phyloP scores from a whole-genome alignment of 1,139 yeast species.

The Wickerhamomyces sp. region DNA sequence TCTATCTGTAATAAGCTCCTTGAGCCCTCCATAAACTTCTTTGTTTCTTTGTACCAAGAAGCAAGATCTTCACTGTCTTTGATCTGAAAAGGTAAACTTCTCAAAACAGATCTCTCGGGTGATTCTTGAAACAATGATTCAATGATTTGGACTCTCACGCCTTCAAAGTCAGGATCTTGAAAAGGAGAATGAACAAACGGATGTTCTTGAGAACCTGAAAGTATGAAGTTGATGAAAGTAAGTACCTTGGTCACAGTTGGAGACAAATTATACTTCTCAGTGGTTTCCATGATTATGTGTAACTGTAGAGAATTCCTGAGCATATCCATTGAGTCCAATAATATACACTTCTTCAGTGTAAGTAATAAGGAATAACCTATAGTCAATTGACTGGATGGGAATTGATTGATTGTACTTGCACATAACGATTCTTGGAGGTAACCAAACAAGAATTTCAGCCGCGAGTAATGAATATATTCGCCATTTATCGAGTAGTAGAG shows the following conservation, averaged over 20 bases:
- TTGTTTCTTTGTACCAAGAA: too few relatives aligned
- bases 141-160: neutral
- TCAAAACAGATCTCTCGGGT: neutral
- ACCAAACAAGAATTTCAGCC: constrained; percentile 12
- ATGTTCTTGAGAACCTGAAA: neutral
- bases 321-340: neutral
- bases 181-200: neutral
- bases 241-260: constrained; percentile 11
- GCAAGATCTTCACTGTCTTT: too few relatives aligned
- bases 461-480: constrained; percentile 10
- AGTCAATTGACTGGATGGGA: constrained; percentile 12
- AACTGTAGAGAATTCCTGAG: constrained; percentile 8
- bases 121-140: neutral
- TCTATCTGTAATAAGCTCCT: too few relatives aligned
- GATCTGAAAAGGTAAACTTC: neutral
- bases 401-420: constrained; percentile 7
- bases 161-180: neutral
- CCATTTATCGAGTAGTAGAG: constrained; percentile 15
- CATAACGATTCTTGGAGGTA: constrained; percentile 10
- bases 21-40: too few relatives aligned
- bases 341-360: constrained; percentile 8
- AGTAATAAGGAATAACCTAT: constrained; percentile 13
- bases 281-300: neutral
- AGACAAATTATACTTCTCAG: constrained; percentile 1
- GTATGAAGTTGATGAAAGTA: constrained; percentile 5